Base-by-base conservation (phyloP, 2,329 filamentous ascomycete genomes). In the Trichophyton simii region DNA sequence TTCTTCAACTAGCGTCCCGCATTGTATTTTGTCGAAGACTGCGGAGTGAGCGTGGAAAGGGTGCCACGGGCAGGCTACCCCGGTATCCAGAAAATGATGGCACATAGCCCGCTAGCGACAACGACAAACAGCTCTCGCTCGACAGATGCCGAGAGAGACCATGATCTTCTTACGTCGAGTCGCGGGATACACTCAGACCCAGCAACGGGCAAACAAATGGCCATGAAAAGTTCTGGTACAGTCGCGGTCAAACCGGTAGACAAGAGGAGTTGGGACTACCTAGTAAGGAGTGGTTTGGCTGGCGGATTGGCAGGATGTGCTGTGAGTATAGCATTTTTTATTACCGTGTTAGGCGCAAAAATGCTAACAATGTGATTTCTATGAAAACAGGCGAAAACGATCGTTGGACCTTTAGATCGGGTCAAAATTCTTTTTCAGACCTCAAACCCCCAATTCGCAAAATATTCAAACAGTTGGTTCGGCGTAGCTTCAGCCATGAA, bases 361-460 rank as follows among this genome's bases (percentile, higher is more conserved):
- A 44, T 38, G 62, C 20, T 60, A 52, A 42, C 64, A 57, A 68
- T 62, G 22, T 52, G 44, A 15, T 9, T 52, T 9, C 13, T 46
- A 59, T 61, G 64, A 61, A 44, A 38, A 20, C 58, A 96, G 91
- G 94, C 88, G 64, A 99, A 99, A 80, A 96, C 92, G 0, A 80
- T 95, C 5, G 95, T 99, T 42, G 94, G 91, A 25, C 94, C 94
- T 25, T 87, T 99, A 65, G 94, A 99, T 76, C 87, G 94, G 66
- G 94, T 99, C 70, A 99, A 99, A 77, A 99, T 99, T 71, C 87
- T 99, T 61, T 97, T 99, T 77, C 94, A 99, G 74, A 88, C 94
- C 59, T 90, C 88, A 70, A 96, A 94, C 70, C 94, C 94, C 2
- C 87, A 94, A 67, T 99, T 96, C 72, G 83, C 87, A 60, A 96